These are phyloP conservation scores for Exophiala bonariae DNA, from an alignment of 2,329 filamentous ascomycete species.

Conservation along the genomic window DNA sequence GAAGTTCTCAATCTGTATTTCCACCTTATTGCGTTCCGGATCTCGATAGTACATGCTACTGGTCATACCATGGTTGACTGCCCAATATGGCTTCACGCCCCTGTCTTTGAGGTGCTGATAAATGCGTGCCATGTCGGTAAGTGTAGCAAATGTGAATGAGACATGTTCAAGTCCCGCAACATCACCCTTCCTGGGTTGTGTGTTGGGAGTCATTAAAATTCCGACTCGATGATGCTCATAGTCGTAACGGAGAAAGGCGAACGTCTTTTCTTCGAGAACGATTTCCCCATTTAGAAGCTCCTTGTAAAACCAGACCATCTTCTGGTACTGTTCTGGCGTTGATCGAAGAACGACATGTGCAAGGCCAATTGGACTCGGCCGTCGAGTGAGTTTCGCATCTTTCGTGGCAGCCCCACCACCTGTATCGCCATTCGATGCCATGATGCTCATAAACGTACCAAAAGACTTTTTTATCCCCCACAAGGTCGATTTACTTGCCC, in stretches of 20 bases:
- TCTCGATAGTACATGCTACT: slow-evolving; percentile 51
- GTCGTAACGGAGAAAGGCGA: slow-evolving; percentile 7
- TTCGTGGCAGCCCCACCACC: background rate
- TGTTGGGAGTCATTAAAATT: slow-evolving; percentile 33
- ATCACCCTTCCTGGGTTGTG: slow-evolving; percentile 14
- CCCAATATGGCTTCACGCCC: slow-evolving; percentile 39
- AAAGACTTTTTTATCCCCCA: no score
- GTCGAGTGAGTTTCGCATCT: background rate
- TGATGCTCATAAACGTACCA: background rate
- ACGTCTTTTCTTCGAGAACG: background rate
- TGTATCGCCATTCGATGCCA: background rate
- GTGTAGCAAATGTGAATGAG: slow-evolving; percentile 40
- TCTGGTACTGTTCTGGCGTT: background rate
- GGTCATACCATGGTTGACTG: slow-evolving; percentile 49
- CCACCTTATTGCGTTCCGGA: slow-evolving; percentile 51
- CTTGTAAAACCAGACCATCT: slow-evolving; percentile 1
- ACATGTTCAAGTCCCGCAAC: slow-evolving; percentile 43
- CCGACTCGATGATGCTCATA: slow-evolving; percentile 42
- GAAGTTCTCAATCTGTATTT: slow-evolving; percentile 49
- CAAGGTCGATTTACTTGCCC: no score
- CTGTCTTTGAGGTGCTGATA: slow-evolving; percentile 33
- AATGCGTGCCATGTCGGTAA: slow-evolving; percentile 37
- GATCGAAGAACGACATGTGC: slow-evolving; percentile 13
- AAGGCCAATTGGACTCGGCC: slow-evolving; percentile 3
- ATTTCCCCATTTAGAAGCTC: slow-evolving; percentile 2